Evolutionary conservation across 352 stramenopile genomes (phyloP).

Genomic region (Pythium aquatile): DNA sequence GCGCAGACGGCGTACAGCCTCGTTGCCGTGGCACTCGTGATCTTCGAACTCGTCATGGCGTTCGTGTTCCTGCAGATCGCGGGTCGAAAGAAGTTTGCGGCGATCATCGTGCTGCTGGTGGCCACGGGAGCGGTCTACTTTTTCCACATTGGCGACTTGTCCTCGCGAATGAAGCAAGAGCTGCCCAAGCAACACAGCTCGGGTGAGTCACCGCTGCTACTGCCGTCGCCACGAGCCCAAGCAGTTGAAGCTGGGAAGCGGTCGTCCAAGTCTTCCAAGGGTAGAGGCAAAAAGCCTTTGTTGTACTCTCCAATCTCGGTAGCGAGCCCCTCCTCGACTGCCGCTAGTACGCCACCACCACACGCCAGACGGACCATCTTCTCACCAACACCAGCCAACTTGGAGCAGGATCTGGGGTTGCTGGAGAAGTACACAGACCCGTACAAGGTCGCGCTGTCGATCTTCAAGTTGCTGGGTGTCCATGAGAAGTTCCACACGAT

Average conservation of each 20-base stretch:
- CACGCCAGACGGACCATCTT: constrained; percentile 36
- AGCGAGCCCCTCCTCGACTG: not conserved
- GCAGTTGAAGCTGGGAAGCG: not conserved
- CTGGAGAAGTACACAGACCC: constrained; percentile 60
- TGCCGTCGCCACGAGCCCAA: constrained; percentile 9
- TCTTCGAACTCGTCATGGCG: constrained; percentile 74
- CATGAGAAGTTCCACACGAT: constrained; percentile 69
- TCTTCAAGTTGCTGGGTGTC: constrained; percentile 67
- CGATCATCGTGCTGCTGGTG: constrained; percentile 55
- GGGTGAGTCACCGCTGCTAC: constrained; percentile 25
- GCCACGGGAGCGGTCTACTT: constrained; percentile 48
- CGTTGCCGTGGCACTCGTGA: constrained; percentile 60
- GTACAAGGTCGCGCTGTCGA: constrained; percentile 69
- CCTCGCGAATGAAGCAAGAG: constrained; percentile 35
- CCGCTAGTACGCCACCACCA: constrained; percentile 7
- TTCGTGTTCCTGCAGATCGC: constrained; percentile 75
- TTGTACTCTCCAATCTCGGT: constrained; percentile 16
- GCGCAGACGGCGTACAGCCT: constrained; percentile 61
- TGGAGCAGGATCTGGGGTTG: constrained; percentile 41
- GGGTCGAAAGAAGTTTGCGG: constrained; percentile 45
- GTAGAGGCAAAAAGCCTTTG: constrained; percentile 5
- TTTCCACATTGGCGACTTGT: constrained; percentile 49
- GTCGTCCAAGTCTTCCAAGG: constrained; percentile 5
- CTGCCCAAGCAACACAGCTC: constrained; percentile 30
- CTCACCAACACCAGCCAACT: constrained; percentile 33